Evolutionary conservation across 78 protist genomes (phyloP).

Genomic region (Blattamonas nauphoetae): DNA sequence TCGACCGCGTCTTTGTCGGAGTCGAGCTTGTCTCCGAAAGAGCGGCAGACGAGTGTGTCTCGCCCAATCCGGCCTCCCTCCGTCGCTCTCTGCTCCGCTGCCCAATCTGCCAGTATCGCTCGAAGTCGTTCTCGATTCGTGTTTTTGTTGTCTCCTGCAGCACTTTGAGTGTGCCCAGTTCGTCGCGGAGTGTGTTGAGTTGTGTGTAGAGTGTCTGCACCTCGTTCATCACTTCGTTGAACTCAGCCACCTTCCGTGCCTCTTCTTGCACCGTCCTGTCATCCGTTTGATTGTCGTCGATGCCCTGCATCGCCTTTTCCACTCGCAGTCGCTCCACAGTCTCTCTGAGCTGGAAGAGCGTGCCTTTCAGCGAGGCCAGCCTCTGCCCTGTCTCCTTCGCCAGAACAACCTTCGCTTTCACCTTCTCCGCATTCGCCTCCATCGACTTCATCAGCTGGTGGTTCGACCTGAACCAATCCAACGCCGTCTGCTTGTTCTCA

Average conservation of each 20-base stretch:
- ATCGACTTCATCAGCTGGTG: background rate
- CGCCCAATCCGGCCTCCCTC: background rate
- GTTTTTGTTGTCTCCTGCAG: background rate
- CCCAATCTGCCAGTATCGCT: background rate
- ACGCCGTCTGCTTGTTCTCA: background rate
- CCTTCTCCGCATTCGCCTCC: background rate
- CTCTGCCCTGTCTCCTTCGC: background rate
- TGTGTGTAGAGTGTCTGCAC: background rate
- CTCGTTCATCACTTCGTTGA: background rate
- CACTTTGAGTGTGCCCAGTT: background rate
- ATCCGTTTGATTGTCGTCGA: background rate
- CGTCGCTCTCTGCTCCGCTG: background rate
- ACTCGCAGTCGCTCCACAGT: background rate
- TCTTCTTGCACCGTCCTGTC: background rate
- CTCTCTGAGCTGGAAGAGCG: background rate
- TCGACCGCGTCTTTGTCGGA: background rate
- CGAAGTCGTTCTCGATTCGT: background rate
- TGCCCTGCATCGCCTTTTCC: background rate
- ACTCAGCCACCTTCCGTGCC: background rate
- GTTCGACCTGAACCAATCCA: background rate
- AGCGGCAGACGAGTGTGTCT: background rate
- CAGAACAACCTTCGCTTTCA: background rate
- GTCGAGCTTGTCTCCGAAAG: background rate
- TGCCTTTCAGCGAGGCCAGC: background rate
- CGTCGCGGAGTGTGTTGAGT: background rate